phyloP scores from a whole-genome alignment of 768 basidiomycete species.

The Boletus rubescentipes region DNA sequence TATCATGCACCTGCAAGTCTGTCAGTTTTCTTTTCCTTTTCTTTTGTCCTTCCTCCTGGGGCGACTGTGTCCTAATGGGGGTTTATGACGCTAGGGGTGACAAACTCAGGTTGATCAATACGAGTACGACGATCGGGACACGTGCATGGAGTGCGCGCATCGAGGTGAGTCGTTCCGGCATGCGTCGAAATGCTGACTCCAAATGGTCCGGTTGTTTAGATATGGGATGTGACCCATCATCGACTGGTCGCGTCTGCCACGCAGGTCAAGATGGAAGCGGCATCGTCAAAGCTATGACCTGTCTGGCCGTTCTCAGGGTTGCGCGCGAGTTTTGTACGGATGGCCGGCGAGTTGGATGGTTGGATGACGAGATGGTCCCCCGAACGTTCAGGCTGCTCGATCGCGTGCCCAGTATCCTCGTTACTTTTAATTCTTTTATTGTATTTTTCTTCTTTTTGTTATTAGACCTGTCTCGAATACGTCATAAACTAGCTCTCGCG shows the following conservation, averaged over 20 bases:
- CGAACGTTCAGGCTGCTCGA: too few species aligned
- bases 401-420: too few species aligned
- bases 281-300: constrained; percentile 13
- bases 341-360: too few species aligned
- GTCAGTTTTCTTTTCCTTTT: constrained; percentile 30
- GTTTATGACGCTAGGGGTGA: constrained; percentile 38
- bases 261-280: constrained; percentile 39
- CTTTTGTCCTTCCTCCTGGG: neutral
- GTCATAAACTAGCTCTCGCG: too few species aligned
- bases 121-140: constrained; percentile 33
- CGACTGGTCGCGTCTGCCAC: constrained; percentile 43
- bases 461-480: too few species aligned
- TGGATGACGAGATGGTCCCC: too few species aligned
- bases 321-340: too few species aligned
- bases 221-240: constrained; percentile 41
- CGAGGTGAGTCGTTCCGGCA: constrained; percentile 36
- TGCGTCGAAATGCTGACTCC: neutral
- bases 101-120: constrained; percentile 42
- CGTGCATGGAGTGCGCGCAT: constrained; percentile 36
- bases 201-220: constrained; percentile 24
- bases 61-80: neutral
- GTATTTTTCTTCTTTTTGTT: too few species aligned
- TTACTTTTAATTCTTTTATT: too few species aligned
- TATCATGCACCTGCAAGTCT: constrained; percentile 43
- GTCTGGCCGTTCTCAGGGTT: too few species aligned